These are phyloP conservation scores for Diaporthe ilicicola DNA, from an alignment of 2,329 filamentous ascomycete genomes.

Conservation along the genomic window DNA sequence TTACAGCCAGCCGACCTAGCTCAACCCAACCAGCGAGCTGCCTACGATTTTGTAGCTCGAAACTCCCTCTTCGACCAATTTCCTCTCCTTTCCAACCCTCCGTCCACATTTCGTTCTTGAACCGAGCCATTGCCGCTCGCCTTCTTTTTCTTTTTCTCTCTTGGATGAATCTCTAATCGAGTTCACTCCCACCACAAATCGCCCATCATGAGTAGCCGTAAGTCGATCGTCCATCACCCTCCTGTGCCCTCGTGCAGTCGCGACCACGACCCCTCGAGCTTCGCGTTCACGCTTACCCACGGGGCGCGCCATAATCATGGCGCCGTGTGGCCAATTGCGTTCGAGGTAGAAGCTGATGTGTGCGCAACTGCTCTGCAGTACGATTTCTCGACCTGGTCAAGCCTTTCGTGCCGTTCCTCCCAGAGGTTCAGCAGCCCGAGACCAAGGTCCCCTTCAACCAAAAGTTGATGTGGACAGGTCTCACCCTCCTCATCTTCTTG, in stretches of 20 bases:
- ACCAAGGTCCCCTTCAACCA: slow-evolving; percentile 99
- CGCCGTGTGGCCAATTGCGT: slow-evolving; percentile 19
- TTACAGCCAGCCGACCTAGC: slow-evolving; percentile 33
- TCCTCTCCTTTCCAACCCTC: slow-evolving; percentile 37
- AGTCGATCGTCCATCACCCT: slow-evolving; percentile 43
- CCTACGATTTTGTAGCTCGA: slow-evolving; percentile 18
- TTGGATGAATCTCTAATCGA: slow-evolving; percentile 36
- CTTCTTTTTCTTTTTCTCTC: slow-evolving; percentile 41
- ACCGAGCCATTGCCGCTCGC: slow-evolving; percentile 43
- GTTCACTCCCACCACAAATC: slow-evolving; percentile 36
- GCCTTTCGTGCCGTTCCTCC: slow-evolving; percentile 98
- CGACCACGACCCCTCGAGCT: slow-evolving; percentile 20
- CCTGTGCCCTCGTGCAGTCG: slow-evolving; percentile 20
- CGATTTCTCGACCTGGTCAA: slow-evolving; percentile 99
- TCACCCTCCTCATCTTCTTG: slow-evolving; percentile 97
- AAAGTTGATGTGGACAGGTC: slow-evolving; percentile 93
- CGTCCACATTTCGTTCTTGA: slow-evolving; percentile 36
- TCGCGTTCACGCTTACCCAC: slow-evolving; percentile 17
- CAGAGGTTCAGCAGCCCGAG: slow-evolving; percentile 98
- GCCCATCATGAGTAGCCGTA: slow-evolving; percentile 64
- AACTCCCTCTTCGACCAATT: slow-evolving; percentile 33
- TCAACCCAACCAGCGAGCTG: slow-evolving; percentile 3
- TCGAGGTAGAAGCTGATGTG: slow-evolving; percentile 34
- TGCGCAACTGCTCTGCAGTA: slow-evolving; percentile 63
- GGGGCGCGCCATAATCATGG: slow-evolving; percentile 30